Percentiles rank a stretch among this genome's conserved stretches.
phyloP scores from a whole-genome alignment of 202 grass and related monocot genomes.

The Hordeum pubiflorum region DNA sequence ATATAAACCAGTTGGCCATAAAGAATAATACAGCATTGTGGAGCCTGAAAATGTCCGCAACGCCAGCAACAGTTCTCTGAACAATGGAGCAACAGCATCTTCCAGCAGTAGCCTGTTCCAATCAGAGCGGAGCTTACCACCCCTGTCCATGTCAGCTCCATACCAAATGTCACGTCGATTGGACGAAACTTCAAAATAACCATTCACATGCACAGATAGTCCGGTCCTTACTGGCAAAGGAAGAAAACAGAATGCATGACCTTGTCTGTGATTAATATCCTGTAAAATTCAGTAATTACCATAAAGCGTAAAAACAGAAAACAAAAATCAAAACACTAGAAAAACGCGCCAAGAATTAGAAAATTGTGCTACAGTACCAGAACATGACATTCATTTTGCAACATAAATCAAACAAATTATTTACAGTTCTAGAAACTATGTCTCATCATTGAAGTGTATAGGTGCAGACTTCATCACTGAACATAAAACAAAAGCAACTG shows the following conservation, averaged over 20 bases:
- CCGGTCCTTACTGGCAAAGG: slow-evolving; percentile 90
- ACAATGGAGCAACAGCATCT: slow-evolving; percentile 73
- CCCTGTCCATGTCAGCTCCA: slow-evolving; percentile 95
- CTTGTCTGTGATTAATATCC: slow-evolving; percentile 67
- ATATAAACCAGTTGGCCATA: slow-evolving; percentile 83
- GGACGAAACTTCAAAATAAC: slow-evolving; percentile 96
- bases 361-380: neutral
- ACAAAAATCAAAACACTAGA: neutral
- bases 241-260: slow-evolving; percentile 93
- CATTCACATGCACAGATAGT: slow-evolving; percentile 90
- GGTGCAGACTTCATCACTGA: neutral
- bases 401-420: slow-evolving; percentile 5
- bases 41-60: slow-evolving; percentile 41
- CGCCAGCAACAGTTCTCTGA: slow-evolving; percentile 67
- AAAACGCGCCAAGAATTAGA: neutral
- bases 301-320: slow-evolving; percentile 19
- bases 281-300: slow-evolving; percentile 44
- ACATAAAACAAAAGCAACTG: neutral
- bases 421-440: slow-evolving; percentile 9
- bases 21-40: slow-evolving; percentile 62
- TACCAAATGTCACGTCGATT: slow-evolving; percentile 96
- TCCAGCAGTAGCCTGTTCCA: slow-evolving; percentile 86
- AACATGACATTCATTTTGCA: neutral
- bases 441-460: neutral
- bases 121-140: slow-evolving; percentile 94